phyloP scores from a whole-genome alignment of 2,329 filamentous ascomycete species.

The Aspergillaceae sp. region DNA sequence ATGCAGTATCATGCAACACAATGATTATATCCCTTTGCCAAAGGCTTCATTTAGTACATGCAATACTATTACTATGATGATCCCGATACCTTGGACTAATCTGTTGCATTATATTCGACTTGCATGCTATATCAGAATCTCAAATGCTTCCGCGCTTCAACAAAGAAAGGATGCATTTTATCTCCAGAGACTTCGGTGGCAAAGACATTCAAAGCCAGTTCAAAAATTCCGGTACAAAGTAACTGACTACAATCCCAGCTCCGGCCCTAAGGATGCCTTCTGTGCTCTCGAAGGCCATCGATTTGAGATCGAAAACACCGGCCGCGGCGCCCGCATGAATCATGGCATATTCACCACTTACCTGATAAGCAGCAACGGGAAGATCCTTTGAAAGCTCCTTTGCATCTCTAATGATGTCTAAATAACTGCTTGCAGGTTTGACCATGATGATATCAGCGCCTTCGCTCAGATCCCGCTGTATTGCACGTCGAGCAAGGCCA shows the following conservation, averaged over 20 bases:
- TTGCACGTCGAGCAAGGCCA: conserved; percentile 83
- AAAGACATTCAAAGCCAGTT: conserved; percentile 46
- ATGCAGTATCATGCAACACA: too few relatives aligned
- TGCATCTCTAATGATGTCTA: conserved; percentile 95
- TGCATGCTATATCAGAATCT: too few relatives aligned
- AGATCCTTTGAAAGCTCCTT: conserved; percentile 89
- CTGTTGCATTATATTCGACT: too few relatives aligned
- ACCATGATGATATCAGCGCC: conserved; percentile 99
- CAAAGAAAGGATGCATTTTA: too few relatives aligned
- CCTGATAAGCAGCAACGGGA: conserved; percentile 91
- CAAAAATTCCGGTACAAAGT: conserved; percentile 76
- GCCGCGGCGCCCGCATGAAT: conserved; percentile 93
- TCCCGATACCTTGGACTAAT: too few relatives aligned
- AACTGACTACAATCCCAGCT: conserved; percentile 85
- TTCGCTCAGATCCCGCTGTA: conserved; percentile 80
- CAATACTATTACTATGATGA: too few relatives aligned
- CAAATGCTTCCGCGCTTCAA: too few relatives aligned
- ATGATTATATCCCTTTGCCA: too few relatives aligned
- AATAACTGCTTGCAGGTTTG: conserved; percentile 89
- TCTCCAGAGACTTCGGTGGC: too few relatives aligned
- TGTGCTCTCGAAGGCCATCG: conserved; percentile 90
- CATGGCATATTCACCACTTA: conserved; percentile 96
- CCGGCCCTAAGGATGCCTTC: conserved; percentile 89
- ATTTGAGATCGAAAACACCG: conserved; percentile 88
- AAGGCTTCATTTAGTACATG: too few relatives aligned